Conservation (phyloP, 495 filamentous ascomycete genomes). For the Aspergillus biplanus region DNA sequence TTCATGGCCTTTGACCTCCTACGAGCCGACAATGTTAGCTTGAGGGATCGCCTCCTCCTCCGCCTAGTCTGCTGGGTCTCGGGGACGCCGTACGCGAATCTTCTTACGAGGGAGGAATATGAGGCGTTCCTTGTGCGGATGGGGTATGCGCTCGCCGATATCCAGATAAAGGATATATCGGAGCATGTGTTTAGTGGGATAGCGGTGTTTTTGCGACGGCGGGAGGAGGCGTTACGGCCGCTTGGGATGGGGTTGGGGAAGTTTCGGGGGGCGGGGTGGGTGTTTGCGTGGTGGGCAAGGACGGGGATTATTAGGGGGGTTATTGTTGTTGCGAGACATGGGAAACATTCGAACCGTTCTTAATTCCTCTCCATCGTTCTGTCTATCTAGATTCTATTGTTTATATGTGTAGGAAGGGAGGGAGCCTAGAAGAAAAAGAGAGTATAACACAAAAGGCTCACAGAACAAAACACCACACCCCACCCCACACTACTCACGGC, state of each 20-base stretch:
- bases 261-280: slow-evolving; percentile 35
- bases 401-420: neutral
- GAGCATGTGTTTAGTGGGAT: slow-evolving; percentile 47
- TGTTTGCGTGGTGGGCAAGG: slow-evolving; percentile 53
- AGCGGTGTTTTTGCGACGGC: slow-evolving; percentile 35
- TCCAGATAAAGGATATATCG: slow-evolving; percentile 50
- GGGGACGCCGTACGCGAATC: slow-evolving; percentile 40
- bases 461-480: slow-evolving; percentile 33
- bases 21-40: slow-evolving; percentile 26
- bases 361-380: neutral
- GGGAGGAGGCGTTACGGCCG: slow-evolving; percentile 32
- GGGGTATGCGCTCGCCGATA: slow-evolving; percentile 42
- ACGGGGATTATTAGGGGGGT: slow-evolving; percentile 44
- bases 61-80: slow-evolving; percentile 36
- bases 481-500: slow-evolving; percentile 37
- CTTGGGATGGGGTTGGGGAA: slow-evolving; percentile 45
- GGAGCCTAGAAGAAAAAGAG: neutral
- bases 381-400: neutral
- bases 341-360: neutral
- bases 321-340: slow-evolving; percentile 48
- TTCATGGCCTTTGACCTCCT: slow-evolving; percentile 50
- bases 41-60: slow-evolving; percentile 32
- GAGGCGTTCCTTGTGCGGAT: slow-evolving; percentile 43
- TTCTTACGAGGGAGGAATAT: slow-evolving; percentile 63
- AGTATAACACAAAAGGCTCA: slow-evolving; percentile 2